Percentiles rank a stretch among this genome's conserved stretches.
These are phyloP conservation scores for Penicillium goetzii DNA, from an alignment of 495 filamentous ascomycete species.

Conservation along the genomic window DNA sequence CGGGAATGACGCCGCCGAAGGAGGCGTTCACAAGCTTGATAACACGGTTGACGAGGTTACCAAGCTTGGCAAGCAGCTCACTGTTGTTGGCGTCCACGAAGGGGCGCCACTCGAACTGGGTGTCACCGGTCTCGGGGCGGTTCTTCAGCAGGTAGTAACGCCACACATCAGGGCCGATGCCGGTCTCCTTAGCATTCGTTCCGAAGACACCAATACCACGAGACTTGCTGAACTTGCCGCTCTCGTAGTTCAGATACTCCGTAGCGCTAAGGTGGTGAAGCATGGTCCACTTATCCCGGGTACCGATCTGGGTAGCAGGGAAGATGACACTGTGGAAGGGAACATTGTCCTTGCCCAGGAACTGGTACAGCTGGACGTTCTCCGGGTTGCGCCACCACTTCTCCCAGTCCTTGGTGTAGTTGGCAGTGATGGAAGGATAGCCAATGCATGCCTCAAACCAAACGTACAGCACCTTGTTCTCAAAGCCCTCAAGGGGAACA, in stretches of 20 bases:
- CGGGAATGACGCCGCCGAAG: constrained; percentile 70
- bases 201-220: constrained; percentile 89
- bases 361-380: constrained; percentile 90
- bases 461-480: constrained; percentile 89
- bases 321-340: constrained; percentile 93
- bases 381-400: constrained; percentile 93
- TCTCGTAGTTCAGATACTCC: constrained; percentile 96
- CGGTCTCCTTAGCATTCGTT: constrained; percentile 83
- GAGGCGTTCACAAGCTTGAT: constrained; percentile 87
- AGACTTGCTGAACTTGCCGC: constrained; percentile 94
- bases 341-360: constrained; percentile 98
- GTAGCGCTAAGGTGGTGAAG: constrained; percentile 87
- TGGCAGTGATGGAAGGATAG: constrained; percentile 92
- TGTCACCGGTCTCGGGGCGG: constrained; percentile 86
- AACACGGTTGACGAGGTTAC: constrained; percentile 92
- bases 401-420: constrained; percentile 90
- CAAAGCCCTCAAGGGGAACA: constrained; percentile 65
- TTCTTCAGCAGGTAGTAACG: constrained; percentile 89
- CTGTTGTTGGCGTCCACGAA: constrained; percentile 90
- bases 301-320: constrained; percentile 84
- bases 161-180: constrained; percentile 87
- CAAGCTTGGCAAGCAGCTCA: constrained; percentile 85
- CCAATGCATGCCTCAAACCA: constrained; percentile 99
- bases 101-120: constrained; percentile 84
- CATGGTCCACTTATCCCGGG: constrained; percentile 85